Evolutionary conservation across 257 asterid species (phyloP), one percentile per base, ranked within the genome.

Genomic region (Salvia rosmarinus): DNA sequence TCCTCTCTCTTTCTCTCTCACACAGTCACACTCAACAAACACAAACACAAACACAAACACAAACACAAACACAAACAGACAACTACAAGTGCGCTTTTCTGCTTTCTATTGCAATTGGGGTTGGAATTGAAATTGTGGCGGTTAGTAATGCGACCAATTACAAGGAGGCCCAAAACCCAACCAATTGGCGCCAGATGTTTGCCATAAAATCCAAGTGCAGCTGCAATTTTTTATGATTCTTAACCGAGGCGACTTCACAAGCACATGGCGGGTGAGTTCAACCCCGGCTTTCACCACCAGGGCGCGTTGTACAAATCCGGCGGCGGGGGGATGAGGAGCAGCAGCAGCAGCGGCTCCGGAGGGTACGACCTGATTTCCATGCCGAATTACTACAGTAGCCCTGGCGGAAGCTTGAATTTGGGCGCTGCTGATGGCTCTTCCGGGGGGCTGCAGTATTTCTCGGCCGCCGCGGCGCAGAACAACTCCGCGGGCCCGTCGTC

Each of bases 201-300:
- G 59, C 20, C 72, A 30, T 23, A 6, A 34, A 69, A 62, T 62
- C 49, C 0, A 35, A 69, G 72, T 28, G 34, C 43, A 9, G 25
- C 35, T 61, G 11, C 34, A 25, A 52, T 14, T 59, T 10, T 76
- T 30, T 75, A 69, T 75, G 74, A 39, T 42, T 39, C 12, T 19
- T 55, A 16, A 54, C 25, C 52, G 47, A 30, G 60, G 20, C 50
- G 25, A 76, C 17, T 69, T 20, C 20, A 30, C 78, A 3, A 40
- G 20, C n/a, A 52, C 52, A 90, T 88, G 96, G 88, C 92, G 66
- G 86, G 89, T n/a, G 89, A 87, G 72, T 82, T 85, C 50, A 85
- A 86, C 83, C 77, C 82, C 35, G 87, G 87, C 64, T 84, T 84
- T 74, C 86, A 84, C 58, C 79, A 61, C 1, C 77, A 83, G 69